Evolutionary conservation across 768 basidiomycete species (phyloP).

Genomic region (Agaricus blazei): DNA sequence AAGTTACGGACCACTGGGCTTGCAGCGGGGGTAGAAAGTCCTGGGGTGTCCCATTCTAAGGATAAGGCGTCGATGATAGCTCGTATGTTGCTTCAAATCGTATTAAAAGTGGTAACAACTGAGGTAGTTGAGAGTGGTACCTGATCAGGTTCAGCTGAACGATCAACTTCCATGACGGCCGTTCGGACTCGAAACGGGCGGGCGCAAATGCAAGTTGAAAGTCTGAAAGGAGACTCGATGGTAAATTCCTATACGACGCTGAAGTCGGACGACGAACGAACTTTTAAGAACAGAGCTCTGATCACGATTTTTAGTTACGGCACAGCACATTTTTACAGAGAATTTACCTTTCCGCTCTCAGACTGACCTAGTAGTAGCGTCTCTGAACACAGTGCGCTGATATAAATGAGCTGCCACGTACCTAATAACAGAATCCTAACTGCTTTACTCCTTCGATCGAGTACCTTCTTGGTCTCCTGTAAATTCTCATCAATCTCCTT

Average conservation of each 20-base stretch:
- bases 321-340: neutral
- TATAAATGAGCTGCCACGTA: slow-evolving; percentile 16
- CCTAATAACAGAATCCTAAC: slow-evolving; percentile 55
- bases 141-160: slow-evolving; percentile 68
- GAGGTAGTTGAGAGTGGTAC: slow-evolving; percentile 23
- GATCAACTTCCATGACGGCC: slow-evolving; percentile 55
- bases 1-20: slow-evolving; percentile 19
- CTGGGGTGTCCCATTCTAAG: slow-evolving; percentile 33
- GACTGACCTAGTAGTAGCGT: slow-evolving; percentile 40
- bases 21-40: slow-evolving; percentile 14
- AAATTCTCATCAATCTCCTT: slow-evolving; percentile 46
- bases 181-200: slow-evolving; percentile 51
- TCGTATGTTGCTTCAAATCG: slow-evolving; percentile 46
- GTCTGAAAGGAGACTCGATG: slow-evolving; percentile 31
- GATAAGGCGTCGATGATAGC: slow-evolving; percentile 49
- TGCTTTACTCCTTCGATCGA: slow-evolving; percentile 46
- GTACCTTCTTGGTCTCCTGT: slow-evolving; percentile 35
- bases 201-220: slow-evolving; percentile 67
- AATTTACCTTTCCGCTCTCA: slow-evolving; percentile 49
- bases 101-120: neutral
- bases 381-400: neutral
- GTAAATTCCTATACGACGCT: neutral
- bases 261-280: slow-evolving; percentile 12
- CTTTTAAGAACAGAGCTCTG: slow-evolving; percentile 50
- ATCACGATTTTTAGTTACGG: neutral